Base-by-base conservation (phyloP, 225 moss, liverwort and hornwort genomes). In the Neckera pumila region DNA sequence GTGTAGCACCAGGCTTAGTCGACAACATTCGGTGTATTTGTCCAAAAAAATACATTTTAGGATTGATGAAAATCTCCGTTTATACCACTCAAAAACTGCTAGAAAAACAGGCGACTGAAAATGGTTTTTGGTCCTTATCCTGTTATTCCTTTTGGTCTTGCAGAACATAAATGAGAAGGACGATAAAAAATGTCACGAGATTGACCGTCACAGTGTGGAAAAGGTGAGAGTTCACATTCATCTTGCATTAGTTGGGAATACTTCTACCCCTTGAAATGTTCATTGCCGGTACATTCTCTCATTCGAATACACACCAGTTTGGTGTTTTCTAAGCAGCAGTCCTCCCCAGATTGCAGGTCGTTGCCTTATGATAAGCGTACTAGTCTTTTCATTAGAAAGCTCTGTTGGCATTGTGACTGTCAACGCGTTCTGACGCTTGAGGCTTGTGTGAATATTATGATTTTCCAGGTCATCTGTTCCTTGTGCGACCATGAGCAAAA, bases 401-500 rank as follows among this genome's bases (percentile, higher is more conserved):
- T 43, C 56, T 56, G 17, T 70, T 34, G n/a, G 43, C 45, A 65
- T 47, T 64, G 87, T 49, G 59, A 36, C 58, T 54, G 56, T 58
- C 38, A 49, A 14, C 22, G 21, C 4, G 22, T 54, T 25, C 82
- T 82, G 43, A 88, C 56, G 42, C 75, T 26, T 42, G 59, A 40
- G 51, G 1, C 15, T 79, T 45, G 16, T 79, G 79, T 80, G 63
- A 62, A 75, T 43, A 36, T 36, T 36, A 17, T 63, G 73, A 34
- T 42, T 77, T 22, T 92, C 54, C 88, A 95, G 95, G 93, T 98
- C 51, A 97, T 99, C 76, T 99, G 99, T 87, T 96, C 94, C 4
- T 86, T 97, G 82, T 99, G 99, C 84, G 85, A 91, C 8, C 94
- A 96, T 27, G 99, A 99, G 89, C 99, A 99, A 83, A 86, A 93